phyloP scores from a whole-genome alignment of 495 filamentous ascomycete genomes.

The Tuber borchii region DNA sequence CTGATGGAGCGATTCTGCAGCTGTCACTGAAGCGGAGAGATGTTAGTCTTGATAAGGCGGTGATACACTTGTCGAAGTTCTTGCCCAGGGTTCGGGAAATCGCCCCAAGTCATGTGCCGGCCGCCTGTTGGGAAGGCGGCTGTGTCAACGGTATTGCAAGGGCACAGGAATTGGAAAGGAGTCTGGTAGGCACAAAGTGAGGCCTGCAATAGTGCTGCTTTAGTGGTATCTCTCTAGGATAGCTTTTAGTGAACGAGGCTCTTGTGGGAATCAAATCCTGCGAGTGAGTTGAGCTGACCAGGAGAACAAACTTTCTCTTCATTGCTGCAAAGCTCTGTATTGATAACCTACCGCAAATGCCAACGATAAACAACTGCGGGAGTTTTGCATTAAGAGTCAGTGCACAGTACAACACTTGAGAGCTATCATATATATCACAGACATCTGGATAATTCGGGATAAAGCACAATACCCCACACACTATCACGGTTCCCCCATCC shows the following conservation, averaged over 20 bases:
- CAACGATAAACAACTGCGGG: not conserved
- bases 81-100: not conserved
- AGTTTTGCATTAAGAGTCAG: not conserved
- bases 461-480: not conserved
- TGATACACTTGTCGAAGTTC: not conserved
- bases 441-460: not conserved
- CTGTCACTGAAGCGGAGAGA: not conserved
- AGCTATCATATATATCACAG: not conserved
- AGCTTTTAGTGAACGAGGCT: not conserved
- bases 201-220: not conserved
- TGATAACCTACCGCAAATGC: not conserved
- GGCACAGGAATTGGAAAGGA: not conserved
- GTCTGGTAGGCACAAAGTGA: not conserved
- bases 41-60: not conserved
- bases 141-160: not conserved
- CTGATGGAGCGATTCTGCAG: not conserved
- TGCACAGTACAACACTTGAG: not conserved
- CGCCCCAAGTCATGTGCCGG: not conserved
- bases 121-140: not conserved
- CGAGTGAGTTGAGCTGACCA: not conserved
- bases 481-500: not conserved
- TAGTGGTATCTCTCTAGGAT: not conserved
- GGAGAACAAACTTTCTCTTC: not conserved
- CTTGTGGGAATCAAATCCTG: not conserved
- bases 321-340: not conserved